A percentile compares a stretch with the other conserved stretches of the same genome.
Evolutionary conservation across 2,329 filamentous ascomycete species (phyloP).

Genomic region (Ophiocordyceps sinensis): DNA sequence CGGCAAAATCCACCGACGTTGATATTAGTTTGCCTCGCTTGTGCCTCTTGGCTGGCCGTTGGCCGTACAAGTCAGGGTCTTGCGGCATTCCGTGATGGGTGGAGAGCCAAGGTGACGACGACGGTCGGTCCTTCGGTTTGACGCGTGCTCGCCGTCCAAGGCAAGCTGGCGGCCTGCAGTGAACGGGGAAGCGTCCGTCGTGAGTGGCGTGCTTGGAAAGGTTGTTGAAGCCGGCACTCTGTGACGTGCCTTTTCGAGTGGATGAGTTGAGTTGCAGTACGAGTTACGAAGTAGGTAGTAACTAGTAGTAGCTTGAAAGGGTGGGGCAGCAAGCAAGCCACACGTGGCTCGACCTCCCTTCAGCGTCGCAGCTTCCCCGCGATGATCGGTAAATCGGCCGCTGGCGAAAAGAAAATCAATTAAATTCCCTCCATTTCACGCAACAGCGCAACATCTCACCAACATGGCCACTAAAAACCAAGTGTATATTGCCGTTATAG

Average conservation of each 20-base stretch:
- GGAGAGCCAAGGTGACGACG: neutral
- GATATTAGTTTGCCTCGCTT: constrained; percentile 57
- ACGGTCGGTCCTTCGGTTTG: neutral
- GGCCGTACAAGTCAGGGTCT: constrained; percentile 64
- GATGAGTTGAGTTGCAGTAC: no score
- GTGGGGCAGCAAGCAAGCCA: neutral
- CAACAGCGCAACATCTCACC: neutral
- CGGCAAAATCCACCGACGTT: constrained; percentile 71
- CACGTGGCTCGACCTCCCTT: neutral
- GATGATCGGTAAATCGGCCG: neutral
- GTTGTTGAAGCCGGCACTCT: no score
- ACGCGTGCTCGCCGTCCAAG: neutral
- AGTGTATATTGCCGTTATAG: constrained; percentile 38
- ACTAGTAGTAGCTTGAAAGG: no score
- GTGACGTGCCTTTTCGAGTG: no score
- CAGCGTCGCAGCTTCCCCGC: neutral
- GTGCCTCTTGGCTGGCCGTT: constrained; percentile 53
- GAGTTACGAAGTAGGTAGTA: no score
- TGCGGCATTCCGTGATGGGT: constrained; percentile 33
- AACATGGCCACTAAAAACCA: constrained; percentile 30
- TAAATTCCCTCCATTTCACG: neutral
- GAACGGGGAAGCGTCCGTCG: no score
- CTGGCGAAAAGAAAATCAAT: neutral
- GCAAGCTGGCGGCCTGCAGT: neutral
- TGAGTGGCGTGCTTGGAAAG: no score